Evolutionary conservation across 2,329 filamentous ascomycete species (phyloP).

Genomic region (Rasamsonia emersonii): DNA sequence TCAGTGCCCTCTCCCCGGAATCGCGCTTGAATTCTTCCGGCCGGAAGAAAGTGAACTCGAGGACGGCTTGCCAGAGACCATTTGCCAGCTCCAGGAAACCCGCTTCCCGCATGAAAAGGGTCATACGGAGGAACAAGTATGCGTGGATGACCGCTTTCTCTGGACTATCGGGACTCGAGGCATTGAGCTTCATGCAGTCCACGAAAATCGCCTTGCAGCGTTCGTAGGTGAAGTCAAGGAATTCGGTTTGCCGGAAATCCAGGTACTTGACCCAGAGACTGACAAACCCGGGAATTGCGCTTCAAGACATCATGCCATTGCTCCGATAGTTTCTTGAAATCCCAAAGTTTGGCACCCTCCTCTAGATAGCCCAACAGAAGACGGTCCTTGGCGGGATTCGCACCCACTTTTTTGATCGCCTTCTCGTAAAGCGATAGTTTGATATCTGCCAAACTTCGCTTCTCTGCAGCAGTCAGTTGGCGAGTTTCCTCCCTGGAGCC

Average conservation of each 20-base stretch:
- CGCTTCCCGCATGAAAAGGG: slow-evolving; percentile 62
- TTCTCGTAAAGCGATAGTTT: slow-evolving; percentile 73
- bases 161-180: slow-evolving; percentile 10
- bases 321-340: slow-evolving; percentile 48
- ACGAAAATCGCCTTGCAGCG: slow-evolving; percentile 52
- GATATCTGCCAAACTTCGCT: slow-evolving; percentile 64
- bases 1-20: slow-evolving; percentile 11
- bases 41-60: slow-evolving; percentile 62
- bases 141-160: slow-evolving; percentile 39
- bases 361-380: slow-evolving; percentile 63
- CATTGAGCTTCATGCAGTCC: slow-evolving; percentile 45
- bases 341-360: slow-evolving; percentile 69
- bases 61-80: slow-evolving; percentile 71
- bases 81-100: slow-evolving; percentile 71
- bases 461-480: slow-evolving; percentile 51
- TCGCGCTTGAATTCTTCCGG: slow-evolving; percentile 30
- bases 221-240: slow-evolving; percentile 60
- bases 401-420: slow-evolving; percentile 53
- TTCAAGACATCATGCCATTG: slow-evolving; percentile 59
- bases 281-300: slow-evolving; percentile 49
- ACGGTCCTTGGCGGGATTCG: slow-evolving; percentile 43
- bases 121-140: slow-evolving; percentile 68
- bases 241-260: slow-evolving; percentile 60
- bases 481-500: slow-evolving; percentile 24
- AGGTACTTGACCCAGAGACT: slow-evolving; percentile 65